These are phyloP conservation scores for Xylaria castorea DNA, from an alignment of 495 filamentous ascomycete species.

Conservation along the genomic window DNA sequence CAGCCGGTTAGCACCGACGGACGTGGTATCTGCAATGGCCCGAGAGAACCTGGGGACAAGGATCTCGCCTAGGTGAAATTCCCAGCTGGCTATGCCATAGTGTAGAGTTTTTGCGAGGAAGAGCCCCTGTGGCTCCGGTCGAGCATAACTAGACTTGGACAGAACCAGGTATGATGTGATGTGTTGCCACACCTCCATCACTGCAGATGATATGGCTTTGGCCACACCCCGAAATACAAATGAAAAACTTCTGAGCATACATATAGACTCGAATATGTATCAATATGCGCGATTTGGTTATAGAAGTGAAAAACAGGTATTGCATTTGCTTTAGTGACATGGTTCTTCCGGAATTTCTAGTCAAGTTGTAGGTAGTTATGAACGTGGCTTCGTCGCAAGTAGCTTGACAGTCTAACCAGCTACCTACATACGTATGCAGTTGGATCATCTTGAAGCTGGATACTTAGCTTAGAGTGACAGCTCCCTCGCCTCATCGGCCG, in stretches of 20 bases:
- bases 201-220: conserved; percentile 27
- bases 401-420: neutral
- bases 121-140: conserved; percentile 12
- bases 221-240: conserved; percentile 25
- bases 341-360: neutral
- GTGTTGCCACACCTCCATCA: conserved; percentile 16
- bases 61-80: conserved; percentile 22
- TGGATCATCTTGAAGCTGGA: neutral
- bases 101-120: conserved; percentile 23
- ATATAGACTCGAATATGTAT: neutral
- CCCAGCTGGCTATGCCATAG: conserved; percentile 21
- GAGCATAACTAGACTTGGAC: conserved; percentile 26
- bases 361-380: neutral
- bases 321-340: neutral
- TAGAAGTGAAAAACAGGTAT: neutral
- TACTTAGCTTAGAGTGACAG: neutral
- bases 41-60: conserved; percentile 20
- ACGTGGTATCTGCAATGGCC: conserved; percentile 26
- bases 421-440: neutral
- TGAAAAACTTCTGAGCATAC: conserved; percentile 28
- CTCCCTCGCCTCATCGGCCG: neutral
- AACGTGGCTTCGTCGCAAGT: neutral
- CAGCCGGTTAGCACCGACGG: conserved; percentile 13
- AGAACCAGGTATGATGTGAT: conserved; percentile 25
- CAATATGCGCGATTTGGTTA: neutral